Percentiles rank a stretch among this genome's conserved stretches.
Evolutionary conservation across 768 basidiomycete species (phyloP).

Genomic region (Tephrocybe rancida): DNA sequence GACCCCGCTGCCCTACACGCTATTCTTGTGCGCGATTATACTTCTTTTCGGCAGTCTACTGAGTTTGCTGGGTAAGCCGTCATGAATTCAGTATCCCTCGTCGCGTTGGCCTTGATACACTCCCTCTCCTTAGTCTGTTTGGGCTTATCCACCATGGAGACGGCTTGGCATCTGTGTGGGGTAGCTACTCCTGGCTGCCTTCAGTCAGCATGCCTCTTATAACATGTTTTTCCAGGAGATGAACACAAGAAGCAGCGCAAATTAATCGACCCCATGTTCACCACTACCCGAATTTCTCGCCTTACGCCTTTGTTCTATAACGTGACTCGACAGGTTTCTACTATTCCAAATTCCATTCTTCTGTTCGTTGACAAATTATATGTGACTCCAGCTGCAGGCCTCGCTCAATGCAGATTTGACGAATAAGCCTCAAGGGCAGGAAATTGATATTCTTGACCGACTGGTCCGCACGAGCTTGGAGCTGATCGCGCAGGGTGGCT

Average conservation of each 20-base stretch:
- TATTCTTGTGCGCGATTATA: conserved; percentile 23
- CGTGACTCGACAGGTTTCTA: conserved; percentile 22
- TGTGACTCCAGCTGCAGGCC: conserved; percentile 11
- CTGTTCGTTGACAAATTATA: too few relatives aligned
- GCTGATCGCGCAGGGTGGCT: conserved; percentile 18
- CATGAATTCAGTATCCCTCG: not conserved
- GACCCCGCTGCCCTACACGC: conserved; percentile 26
- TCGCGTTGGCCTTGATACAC: too few relatives aligned
- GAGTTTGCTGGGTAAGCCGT: conserved; percentile 25
- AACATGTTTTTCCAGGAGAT: conserved; percentile 13
- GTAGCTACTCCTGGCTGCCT: conserved; percentile 5
- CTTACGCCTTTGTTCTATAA: conserved; percentile 26
- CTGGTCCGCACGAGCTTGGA: conserved; percentile 17
- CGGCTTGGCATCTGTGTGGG: conserved; percentile 25
- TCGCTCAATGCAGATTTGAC: conserved; percentile 7
- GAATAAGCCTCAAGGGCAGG: not conserved
- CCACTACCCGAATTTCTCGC: conserved; percentile 22
- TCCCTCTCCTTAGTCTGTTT: conserved; percentile 18
- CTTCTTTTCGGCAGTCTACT: conserved; percentile 24
- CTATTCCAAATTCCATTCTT: too few relatives aligned
- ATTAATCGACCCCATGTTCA: conserved; percentile 24
- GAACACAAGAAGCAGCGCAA: conserved; percentile 28
- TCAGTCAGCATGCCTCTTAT: not conserved
- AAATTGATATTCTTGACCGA: conserved; percentile 18
- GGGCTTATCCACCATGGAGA: conserved; percentile 27